These are phyloP conservation scores for Clathrospora elynae DNA, from an alignment of 2,329 filamentous ascomycete species.

Conservation along the genomic window DNA sequence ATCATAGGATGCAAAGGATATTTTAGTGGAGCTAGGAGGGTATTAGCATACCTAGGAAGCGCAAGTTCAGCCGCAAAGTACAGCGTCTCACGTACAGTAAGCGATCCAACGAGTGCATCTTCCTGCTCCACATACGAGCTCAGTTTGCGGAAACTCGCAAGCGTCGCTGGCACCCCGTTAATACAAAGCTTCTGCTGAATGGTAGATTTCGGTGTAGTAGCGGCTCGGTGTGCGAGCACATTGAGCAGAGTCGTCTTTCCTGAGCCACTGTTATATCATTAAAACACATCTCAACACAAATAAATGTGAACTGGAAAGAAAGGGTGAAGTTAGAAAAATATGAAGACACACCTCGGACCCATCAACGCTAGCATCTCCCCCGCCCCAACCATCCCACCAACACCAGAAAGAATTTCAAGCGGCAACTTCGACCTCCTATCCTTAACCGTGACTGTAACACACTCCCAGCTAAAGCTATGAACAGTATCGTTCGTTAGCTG, in stretches of 20 bases:
- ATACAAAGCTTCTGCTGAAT: conserved; percentile 62
- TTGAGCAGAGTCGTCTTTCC: conserved; percentile 88
- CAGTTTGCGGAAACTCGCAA: conserved; percentile 65
- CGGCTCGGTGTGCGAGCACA: conserved; percentile 69
- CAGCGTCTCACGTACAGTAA: conserved; percentile 81
- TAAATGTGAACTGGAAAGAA: background rate
- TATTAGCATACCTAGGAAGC: conserved; percentile 48
- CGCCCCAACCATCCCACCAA: conserved; percentile 68
- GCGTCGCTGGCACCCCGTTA: conserved; percentile 64
- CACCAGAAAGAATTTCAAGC: conserved; percentile 66
- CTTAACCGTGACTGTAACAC: conserved; percentile 72
- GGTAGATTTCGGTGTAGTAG: conserved; percentile 59
- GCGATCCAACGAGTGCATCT: conserved; percentile 78
- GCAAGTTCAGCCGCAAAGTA: conserved; percentile 75
- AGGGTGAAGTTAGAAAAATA: too few relatives aligned
- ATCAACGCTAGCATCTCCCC: conserved; percentile 80
- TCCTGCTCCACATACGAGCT: conserved; percentile 86
- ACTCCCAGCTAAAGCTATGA: conserved; percentile 67
- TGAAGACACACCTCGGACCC: conserved; percentile 76
- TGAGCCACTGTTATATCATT: conserved; percentile 50
- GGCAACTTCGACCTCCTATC: conserved; percentile 68
- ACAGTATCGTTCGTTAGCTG: conserved; percentile 69
- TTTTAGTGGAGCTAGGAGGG: too few relatives aligned
- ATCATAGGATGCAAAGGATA: too few relatives aligned
- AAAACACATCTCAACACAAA: background rate